Conservation (phyloP, 163 green algal species). For the Chlorella variabilis region DNA sequence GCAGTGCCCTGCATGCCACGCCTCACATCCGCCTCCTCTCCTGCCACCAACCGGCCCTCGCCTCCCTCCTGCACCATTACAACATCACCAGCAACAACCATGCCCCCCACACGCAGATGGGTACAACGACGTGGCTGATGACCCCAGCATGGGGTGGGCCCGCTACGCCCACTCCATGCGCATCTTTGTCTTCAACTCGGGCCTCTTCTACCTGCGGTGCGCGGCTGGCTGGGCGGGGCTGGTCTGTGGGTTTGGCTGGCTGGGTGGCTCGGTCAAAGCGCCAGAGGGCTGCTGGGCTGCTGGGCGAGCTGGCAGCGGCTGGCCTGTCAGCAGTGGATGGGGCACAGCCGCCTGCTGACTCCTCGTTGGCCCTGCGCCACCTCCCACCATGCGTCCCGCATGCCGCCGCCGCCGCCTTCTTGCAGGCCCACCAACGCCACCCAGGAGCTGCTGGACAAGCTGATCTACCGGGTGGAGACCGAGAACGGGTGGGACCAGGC, state of each 20-base stretch:
- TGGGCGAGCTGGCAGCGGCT: not conserved
- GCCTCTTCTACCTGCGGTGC: constrained; percentile 68
- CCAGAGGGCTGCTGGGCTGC: not conserved
- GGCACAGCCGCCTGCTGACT: too few species aligned
- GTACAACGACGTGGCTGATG: constrained; percentile 85
- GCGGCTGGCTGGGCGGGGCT: not conserved
- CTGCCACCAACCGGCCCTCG: too few species aligned
- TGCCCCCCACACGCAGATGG: too few species aligned
- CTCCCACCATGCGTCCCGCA: too few species aligned
- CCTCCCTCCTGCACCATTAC: too few species aligned
- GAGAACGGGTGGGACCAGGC: constrained; percentile 91
- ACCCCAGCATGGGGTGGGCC: constrained; percentile 87
- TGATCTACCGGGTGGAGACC: constrained; percentile 78
- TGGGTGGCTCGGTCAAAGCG: not conserved
- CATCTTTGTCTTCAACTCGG: constrained; percentile 87
- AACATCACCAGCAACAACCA: too few species aligned
- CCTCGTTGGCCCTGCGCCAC: too few species aligned
- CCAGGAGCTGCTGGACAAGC: constrained; percentile 74
- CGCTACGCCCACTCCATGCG: constrained; percentile 92
- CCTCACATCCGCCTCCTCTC: too few species aligned
- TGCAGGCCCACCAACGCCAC: constrained; percentile 50
- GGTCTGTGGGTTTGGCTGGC: not conserved
- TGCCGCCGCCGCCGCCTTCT: too few species aligned
- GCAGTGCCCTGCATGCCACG: too few species aligned
- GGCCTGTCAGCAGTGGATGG: not conserved